These are phyloP conservation scores for Xerocomellus dryophilus DNA, from an alignment of 768 basidiomycete genomes.

Conservation along the genomic window DNA sequence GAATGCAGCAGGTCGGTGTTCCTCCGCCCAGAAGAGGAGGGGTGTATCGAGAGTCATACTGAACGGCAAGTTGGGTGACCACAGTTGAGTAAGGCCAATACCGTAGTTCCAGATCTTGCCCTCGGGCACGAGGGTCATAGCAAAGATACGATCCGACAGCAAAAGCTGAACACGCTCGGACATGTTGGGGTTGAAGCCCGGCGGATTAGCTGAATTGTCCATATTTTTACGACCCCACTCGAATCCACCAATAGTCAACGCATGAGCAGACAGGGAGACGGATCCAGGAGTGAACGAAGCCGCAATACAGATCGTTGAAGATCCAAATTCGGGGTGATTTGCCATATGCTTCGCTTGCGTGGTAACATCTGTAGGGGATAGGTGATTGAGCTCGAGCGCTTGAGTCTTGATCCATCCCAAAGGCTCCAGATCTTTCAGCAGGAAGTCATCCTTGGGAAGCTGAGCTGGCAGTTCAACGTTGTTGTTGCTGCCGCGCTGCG, in stretches of 20 bases:
- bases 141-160: slow-evolving; percentile 91
- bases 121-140: slow-evolving; percentile 92
- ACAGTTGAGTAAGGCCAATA: slow-evolving; percentile 87
- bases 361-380: slow-evolving; percentile 90
- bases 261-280: slow-evolving; percentile 92
- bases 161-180: slow-evolving; percentile 92
- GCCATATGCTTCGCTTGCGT: slow-evolving; percentile 97
- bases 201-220: slow-evolving; percentile 80
- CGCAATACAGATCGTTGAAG: slow-evolving; percentile 89
- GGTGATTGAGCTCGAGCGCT: slow-evolving; percentile 84
- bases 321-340: slow-evolving; percentile 92
- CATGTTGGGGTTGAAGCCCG: slow-evolving; percentile 98
- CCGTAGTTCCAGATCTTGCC: slow-evolving; percentile 98
- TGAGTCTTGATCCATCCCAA: slow-evolving; percentile 98
- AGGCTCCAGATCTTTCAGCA: slow-evolving; percentile 93
- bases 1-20: slow-evolving; percentile 93
- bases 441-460: slow-evolving; percentile 90
- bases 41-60: slow-evolving; percentile 90
- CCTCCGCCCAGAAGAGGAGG: slow-evolving; percentile 92
- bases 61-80: slow-evolving; percentile 79
- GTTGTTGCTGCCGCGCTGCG: slow-evolving; percentile 95
- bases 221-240: slow-evolving; percentile 97
- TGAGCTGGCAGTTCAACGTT: slow-evolving; percentile 86
- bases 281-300: slow-evolving; percentile 98
- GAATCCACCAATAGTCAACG: slow-evolving; percentile 86